Percentiles rank a stretch among this genome's conserved stretches.
phyloP scores from a whole-genome alignment of 2,329 filamentous ascomycete genomes.

The Sporothrix brunneoviolacea region DNA sequence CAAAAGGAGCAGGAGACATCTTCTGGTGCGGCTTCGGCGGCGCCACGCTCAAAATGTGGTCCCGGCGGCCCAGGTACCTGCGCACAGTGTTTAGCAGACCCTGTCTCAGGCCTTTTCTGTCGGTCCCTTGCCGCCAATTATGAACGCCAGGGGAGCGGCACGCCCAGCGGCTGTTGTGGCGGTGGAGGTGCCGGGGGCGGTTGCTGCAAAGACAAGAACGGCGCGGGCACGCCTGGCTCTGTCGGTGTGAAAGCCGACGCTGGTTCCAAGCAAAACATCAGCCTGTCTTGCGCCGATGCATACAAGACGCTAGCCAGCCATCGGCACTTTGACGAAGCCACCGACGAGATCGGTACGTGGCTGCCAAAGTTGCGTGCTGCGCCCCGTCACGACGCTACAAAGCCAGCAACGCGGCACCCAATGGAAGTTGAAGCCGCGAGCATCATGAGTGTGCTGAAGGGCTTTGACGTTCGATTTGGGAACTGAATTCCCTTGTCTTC shows the following conservation, averaged over 20 bases:
- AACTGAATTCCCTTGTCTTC: constrained; percentile 15
- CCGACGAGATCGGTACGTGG: constrained; percentile 69
- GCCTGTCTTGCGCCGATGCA: constrained; percentile 66
- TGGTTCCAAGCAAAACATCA: constrained; percentile 30
- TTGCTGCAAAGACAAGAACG: constrained; percentile 50
- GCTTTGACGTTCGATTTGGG: constrained; percentile 73
- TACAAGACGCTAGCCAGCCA: constrained; percentile 75
- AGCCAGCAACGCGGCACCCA: constrained; percentile 43
- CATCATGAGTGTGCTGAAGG: constrained; percentile 78
- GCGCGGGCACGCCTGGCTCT: constrained; percentile 19
- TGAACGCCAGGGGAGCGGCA: constrained; percentile 31
- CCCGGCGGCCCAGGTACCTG: constrained; percentile 71
- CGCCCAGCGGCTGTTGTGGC: constrained; percentile 45
- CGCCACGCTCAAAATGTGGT: constrained; percentile 41
- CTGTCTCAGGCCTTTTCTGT: constrained; percentile 76
- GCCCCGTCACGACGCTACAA: constrained; percentile 28
- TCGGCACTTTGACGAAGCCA: constrained; percentile 66
- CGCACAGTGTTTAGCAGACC: constrained; percentile 69
- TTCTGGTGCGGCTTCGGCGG: constrained; percentile 17
- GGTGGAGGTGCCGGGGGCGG: constrained; percentile 55
- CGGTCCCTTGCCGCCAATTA: constrained; percentile 67
- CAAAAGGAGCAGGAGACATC: constrained; percentile 21
- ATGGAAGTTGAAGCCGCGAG: constrained; percentile 77
- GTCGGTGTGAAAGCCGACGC: too few species aligned
- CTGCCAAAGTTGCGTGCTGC: constrained; percentile 64